phyloP scores from a whole-genome alignment of 208 protist genomes.

The Trypanosoma rangeli region DNA sequence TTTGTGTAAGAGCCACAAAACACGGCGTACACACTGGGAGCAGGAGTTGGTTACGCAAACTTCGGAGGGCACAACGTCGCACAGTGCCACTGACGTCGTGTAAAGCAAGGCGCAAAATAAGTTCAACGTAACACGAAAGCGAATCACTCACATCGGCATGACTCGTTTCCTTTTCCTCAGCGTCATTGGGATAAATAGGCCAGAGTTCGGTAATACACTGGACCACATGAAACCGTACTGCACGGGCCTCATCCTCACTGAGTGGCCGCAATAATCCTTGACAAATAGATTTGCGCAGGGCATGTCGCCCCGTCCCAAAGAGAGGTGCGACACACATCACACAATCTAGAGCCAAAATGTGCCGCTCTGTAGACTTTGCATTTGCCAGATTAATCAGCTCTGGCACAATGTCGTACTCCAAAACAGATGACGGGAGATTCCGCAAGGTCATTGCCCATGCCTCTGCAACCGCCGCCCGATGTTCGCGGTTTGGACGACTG shows the following conservation, averaged over 20 bases:
- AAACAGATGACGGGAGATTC: conserved; percentile 19
- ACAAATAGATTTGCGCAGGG: conserved; percentile 46
- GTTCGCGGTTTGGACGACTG: conserved; percentile 43
- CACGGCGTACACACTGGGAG: conserved; percentile 36
- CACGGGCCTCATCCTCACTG: conserved; percentile 58
- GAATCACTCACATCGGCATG: background rate
- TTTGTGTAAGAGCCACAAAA: conserved; percentile 32
- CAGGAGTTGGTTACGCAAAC: conserved; percentile 49
- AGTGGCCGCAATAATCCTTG: conserved; percentile 61
- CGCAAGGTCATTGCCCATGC: conserved; percentile 55
- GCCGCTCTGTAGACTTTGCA: conserved; percentile 41
- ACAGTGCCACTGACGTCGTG: conserved; percentile 53
- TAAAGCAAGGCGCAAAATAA: conserved; percentile 51
- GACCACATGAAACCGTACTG: conserved; percentile 59
- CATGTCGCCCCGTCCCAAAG: conserved; percentile 23
- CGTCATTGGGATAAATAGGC: conserved; percentile 7
- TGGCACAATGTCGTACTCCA: conserved; percentile 64
- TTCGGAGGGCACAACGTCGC: conserved; percentile 45
- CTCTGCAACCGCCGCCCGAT: conserved; percentile 39
- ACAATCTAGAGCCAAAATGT: conserved; percentile 62
- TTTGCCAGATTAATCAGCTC: conserved; percentile 71
- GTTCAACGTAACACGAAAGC: conserved; percentile 32
- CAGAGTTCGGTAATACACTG: conserved; percentile 52
- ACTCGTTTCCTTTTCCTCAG: background rate
- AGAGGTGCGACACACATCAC: conserved; percentile 37